Conservation (phyloP, 352 stramenopile genomes). For the Phytophthora europaea region DNA sequence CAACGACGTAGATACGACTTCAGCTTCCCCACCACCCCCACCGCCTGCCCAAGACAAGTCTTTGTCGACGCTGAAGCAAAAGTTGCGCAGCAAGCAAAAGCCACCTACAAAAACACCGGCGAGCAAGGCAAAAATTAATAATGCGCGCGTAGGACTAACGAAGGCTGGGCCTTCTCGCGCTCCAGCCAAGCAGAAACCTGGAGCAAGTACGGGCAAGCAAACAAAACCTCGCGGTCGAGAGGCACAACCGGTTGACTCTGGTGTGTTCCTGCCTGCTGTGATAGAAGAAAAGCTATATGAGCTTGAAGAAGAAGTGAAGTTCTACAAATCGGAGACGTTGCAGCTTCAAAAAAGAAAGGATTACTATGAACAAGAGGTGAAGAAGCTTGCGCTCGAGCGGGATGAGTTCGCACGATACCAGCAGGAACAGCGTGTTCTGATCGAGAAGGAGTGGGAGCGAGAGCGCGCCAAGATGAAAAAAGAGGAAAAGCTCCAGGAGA, state of each 20-base stretch:
- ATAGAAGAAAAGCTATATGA: slow-evolving; percentile 88
- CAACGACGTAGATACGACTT: neutral
- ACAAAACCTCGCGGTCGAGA: slow-evolving; percentile 8
- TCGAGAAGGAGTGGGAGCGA: slow-evolving; percentile 77
- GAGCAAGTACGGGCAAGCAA: slow-evolving; percentile 8
- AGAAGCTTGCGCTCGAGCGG: slow-evolving; percentile 62
- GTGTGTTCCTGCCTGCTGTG: slow-evolving; percentile 58
- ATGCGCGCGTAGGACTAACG: neutral
- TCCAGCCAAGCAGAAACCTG: slow-evolving; percentile 17
- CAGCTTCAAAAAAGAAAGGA: slow-evolving; percentile 81
- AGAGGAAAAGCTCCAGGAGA: slow-evolving; percentile 72
- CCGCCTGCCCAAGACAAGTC: slow-evolving; percentile 25
- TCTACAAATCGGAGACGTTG: slow-evolving; percentile 87
- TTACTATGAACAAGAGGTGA: slow-evolving; percentile 69
- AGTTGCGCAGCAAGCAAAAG: slow-evolving; percentile 37
- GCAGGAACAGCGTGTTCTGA: slow-evolving; percentile 59
- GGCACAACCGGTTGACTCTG: slow-evolving; percentile 12
- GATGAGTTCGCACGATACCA: slow-evolving; percentile 62
- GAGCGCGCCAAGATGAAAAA: slow-evolving; percentile 82
- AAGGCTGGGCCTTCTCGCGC: slow-evolving; percentile 19
- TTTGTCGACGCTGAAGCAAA: slow-evolving; percentile 39
- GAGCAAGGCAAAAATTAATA: slow-evolving; percentile 17
- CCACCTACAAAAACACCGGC: slow-evolving; percentile 2
- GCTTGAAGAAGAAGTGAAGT: slow-evolving; percentile 87
- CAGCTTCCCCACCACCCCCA: neutral